Evolutionary conservation across 73 alveolate genomes (phyloP), one percentile per base, ranked within the genome.

Genomic region (Stentor coeruleus): DNA sequence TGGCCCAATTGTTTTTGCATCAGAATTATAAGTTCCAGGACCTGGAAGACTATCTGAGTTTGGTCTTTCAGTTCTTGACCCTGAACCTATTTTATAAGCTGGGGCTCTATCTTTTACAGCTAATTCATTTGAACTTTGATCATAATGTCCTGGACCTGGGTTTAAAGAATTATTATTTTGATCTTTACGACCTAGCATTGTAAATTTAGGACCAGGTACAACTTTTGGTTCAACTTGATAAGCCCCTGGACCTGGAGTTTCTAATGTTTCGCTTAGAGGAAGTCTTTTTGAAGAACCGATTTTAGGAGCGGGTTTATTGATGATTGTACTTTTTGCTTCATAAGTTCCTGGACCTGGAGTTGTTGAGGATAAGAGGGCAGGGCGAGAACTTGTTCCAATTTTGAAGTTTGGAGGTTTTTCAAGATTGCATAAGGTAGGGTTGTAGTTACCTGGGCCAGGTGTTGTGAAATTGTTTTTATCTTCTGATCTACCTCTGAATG

Each of bases 241-340:
- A 59, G 88, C 74, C 49, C 88, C 88, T 40, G 88, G 88, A 73
- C 88, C 88, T 26, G 88, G 88, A 57, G 15, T 57, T 20, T n/a
- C 73, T 57, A 57, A 57, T 0, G 73, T 57, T 20, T 57, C 73
- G 28, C 73, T 57, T 57, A 57, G 28, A 31, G 73, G 73, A 57
- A 20, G 35, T 57, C 73, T 57, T 57, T 57, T 57, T n/a, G 35
- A 20, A 31, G 1, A 20, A 20, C 73, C 73, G 35, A 57, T 57
- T 31, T 57, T 57, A 57, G 73, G 73, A 57, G 73, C 73, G 15
- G 73, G 73, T n/a, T n/a, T n/a, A n/a, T n/a, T n/a, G n/a, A n/a
- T n/a, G n/a, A n/a, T n/a, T n/a, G n/a, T n/a, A 31, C 73, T 31
- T 57, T 57, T 57, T 57, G 73, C 35, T 31, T n/a, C 15, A 57